Conservation (phyloP, 1,284 basidiomycete species). For the Puccinia coronata region DNA sequence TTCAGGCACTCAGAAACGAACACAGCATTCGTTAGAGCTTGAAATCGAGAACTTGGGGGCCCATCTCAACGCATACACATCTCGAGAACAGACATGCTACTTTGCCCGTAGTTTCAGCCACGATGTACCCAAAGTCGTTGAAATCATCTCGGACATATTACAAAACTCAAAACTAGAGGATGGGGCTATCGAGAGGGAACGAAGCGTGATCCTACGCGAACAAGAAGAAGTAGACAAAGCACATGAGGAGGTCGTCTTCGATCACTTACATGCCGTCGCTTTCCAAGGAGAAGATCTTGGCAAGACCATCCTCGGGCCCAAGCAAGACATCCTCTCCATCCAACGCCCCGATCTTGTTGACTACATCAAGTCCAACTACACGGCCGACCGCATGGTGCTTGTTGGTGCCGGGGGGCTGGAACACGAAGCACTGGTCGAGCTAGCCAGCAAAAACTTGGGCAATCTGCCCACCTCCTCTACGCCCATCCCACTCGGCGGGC, state of each 20-base stretch:
- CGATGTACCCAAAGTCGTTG: slow-evolving; percentile 86
- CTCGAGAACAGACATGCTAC: slow-evolving; percentile 98
- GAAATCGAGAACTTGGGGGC: slow-evolving; percentile 99
- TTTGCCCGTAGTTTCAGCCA: slow-evolving; percentile 98
- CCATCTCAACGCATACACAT: slow-evolving; percentile 97
- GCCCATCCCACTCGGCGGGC: slow-evolving; percentile 78
- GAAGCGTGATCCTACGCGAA: slow-evolving; percentile 94
- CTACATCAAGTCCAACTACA: slow-evolving; percentile 98
- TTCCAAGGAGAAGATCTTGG: slow-evolving; percentile 92
- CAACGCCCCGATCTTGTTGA: slow-evolving; percentile 81
- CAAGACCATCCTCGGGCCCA: slow-evolving; percentile 95
- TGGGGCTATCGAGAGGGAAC: slow-evolving; percentile 85
- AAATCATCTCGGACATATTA: slow-evolving; percentile 97
- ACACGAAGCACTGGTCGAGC: slow-evolving; percentile 87
- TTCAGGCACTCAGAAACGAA: slow-evolving; percentile 86
- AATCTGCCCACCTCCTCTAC: slow-evolving; percentile 80
- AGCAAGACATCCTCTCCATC: slow-evolving; percentile 94
- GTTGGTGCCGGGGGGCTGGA: slow-evolving; percentile 95
- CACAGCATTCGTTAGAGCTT: slow-evolving; percentile 88
- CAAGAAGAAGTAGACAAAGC: slow-evolving; percentile 99
- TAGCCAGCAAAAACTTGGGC: slow-evolving; percentile 92
- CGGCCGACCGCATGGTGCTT: slow-evolving; percentile 96
- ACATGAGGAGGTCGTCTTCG: slow-evolving; percentile 96
- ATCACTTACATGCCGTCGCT: slow-evolving; percentile 94
- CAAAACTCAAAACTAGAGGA: slow-evolving; percentile 95